Evolutionary conservation across 2,329 filamentous ascomycete genomes (phyloP).

Genomic region (Ceratocystis alfenasii): DNA sequence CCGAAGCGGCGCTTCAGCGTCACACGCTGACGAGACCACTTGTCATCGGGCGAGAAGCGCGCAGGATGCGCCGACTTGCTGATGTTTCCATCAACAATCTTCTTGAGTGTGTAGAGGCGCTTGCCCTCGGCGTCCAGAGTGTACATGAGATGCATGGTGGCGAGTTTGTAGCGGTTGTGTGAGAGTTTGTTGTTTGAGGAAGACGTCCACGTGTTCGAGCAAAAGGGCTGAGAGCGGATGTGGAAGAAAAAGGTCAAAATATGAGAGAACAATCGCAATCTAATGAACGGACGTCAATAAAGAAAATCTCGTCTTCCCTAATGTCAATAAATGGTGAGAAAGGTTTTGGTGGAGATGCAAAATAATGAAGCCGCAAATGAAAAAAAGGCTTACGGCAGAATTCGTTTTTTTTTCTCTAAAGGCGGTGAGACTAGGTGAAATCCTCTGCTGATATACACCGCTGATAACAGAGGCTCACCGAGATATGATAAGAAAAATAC

Average conservation of each 20-base stretch:
- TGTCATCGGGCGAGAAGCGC: conserved; percentile 94
- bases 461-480: conserved; percentile 6
- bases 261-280: background rate
- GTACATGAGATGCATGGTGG: conserved; percentile 59
- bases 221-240: background rate
- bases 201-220: background rate
- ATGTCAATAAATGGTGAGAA: background rate
- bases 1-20: conserved; percentile 90
- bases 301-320: background rate
- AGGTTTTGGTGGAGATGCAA: conserved; percentile 20
- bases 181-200: background rate
- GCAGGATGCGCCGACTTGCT: conserved; percentile 95
- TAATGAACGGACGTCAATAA: background rate
- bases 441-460: background rate
- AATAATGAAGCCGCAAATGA: conserved; percentile 5
- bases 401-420: conserved; percentile 16
- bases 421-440: conserved; percentile 18
- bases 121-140: conserved; percentile 71
- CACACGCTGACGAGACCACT: conserved; percentile 92
- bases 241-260: background rate
- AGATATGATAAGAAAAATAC: conserved; percentile 11
- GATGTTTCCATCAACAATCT: conserved; percentile 69
- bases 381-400: conserved; percentile 19
- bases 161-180: conserved; percentile 11
- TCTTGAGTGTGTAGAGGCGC: conserved; percentile 91